Percentiles rank a stretch among this genome's conserved stretches.
phyloP scores from a whole-genome alignment of 2,329 filamentous ascomycete species.

The Fusarium haematococcum region DNA sequence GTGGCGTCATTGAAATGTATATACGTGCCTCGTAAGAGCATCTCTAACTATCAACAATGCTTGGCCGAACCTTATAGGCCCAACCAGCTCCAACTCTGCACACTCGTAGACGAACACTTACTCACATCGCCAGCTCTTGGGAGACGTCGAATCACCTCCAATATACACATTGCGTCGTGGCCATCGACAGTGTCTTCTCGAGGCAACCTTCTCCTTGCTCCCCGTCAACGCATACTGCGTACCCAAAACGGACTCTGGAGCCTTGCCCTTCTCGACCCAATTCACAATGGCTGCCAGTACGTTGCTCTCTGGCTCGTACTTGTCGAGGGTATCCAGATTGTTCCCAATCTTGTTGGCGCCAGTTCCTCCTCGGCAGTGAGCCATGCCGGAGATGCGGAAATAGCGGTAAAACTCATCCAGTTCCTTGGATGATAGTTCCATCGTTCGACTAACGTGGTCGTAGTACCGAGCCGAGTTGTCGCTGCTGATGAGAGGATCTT shows the following conservation, averaged over 20 bases:
- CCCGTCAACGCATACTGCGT: neutral
- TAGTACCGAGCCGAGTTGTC: conserved; percentile 41
- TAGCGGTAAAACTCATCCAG: conserved; percentile 63
- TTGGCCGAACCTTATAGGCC: neutral
- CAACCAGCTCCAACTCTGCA: neutral
- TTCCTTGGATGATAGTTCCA: conserved; percentile 41
- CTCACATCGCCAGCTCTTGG: neutral
- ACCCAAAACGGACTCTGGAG: neutral
- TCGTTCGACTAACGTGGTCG: conserved; percentile 30
- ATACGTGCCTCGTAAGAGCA: neutral
- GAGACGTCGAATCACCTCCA: neutral
- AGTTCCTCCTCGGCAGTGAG: conserved; percentile 60
- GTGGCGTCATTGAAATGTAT: neutral
- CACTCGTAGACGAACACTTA: neutral
- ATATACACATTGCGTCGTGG: neutral
- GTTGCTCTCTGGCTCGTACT: conserved; percentile 53
- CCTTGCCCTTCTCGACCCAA: conserved; percentile 57
- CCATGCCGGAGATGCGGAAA: conserved; percentile 63
- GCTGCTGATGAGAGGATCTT: conserved; percentile 21
- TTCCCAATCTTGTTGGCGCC: conserved; percentile 54
- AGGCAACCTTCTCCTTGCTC: neutral
- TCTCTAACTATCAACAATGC: neutral
- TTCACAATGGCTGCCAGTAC: conserved; percentile 59
- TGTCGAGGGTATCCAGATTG: conserved; percentile 30
- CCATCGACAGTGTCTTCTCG: neutral